phyloP scores from a whole-genome alignment of 352 stramenopile species.

The Globisporangium yorkense region DNA sequence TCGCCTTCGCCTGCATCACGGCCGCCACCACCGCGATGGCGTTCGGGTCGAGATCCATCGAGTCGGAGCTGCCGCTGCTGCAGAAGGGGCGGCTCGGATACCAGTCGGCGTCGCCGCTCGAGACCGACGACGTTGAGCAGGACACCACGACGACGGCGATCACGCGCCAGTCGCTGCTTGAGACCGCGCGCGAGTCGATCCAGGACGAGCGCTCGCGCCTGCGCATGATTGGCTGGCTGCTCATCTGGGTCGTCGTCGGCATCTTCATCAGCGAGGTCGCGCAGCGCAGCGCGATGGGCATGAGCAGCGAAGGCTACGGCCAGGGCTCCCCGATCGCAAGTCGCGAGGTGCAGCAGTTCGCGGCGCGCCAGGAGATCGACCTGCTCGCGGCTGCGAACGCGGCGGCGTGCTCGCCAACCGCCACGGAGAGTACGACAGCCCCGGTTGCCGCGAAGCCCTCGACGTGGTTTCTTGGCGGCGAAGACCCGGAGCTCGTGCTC shows the following conservation, averaged over 20 bases:
- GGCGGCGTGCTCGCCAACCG: slow-evolving; percentile 12
- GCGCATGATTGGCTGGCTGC: slow-evolving; percentile 30
- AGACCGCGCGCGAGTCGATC: slow-evolving; percentile 15
- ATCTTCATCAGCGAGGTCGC: slow-evolving; percentile 30
- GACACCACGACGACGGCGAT: not conserved
- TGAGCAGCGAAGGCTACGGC: slow-evolving; percentile 7
- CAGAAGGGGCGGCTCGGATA: slow-evolving; percentile 2
- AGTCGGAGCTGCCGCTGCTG: slow-evolving; percentile 20
- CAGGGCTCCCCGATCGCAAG: slow-evolving; percentile 16
- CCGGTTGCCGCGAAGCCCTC: slow-evolving; percentile 27
- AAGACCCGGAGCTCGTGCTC: slow-evolving; percentile 51
- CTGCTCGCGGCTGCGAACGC: slow-evolving; percentile 34
- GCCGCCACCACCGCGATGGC: not conserved
- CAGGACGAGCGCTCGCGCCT: slow-evolving; percentile 31
- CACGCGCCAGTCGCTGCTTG: slow-evolving; percentile 3
- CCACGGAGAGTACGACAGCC: slow-evolving; percentile 7
- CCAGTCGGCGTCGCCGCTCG: slow-evolving; percentile 2
- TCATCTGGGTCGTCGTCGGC: slow-evolving; percentile 49
- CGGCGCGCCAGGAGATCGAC: slow-evolving; percentile 44
- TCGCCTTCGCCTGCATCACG: not conserved
- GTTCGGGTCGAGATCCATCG: not conserved
- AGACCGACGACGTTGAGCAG: not conserved
- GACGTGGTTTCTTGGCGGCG: slow-evolving; percentile 57
- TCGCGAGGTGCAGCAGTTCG: slow-evolving; percentile 28
- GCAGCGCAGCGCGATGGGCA: slow-evolving; percentile 11